phyloP scores from a whole-genome alignment of 176 grass and related monocot genomes.

The Cenchrus fungigraminus region DNA sequence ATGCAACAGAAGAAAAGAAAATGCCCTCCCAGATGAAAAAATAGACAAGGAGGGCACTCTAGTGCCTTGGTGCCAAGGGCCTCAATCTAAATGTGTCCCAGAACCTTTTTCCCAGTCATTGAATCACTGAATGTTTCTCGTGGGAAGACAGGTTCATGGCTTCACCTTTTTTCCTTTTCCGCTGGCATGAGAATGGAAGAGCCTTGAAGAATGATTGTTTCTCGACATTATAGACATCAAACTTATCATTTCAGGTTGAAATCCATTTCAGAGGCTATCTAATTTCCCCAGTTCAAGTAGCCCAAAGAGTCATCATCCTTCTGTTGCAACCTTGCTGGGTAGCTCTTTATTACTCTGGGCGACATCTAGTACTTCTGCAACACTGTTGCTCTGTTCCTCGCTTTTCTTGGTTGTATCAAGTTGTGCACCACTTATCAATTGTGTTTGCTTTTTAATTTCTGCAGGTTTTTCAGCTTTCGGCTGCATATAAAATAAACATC shows the following conservation, averaged over 20 bases:
- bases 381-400: slow-evolving; percentile 22
- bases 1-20: background rate
- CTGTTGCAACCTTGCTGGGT: background rate
- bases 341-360: slow-evolving; percentile 37
- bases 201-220: slow-evolving; percentile 10
- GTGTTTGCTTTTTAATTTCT: slow-evolving; percentile 43
- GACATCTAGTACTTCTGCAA: slow-evolving; percentile 25
- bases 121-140: slow-evolving; percentile 67
- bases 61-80: background rate
- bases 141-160: slow-evolving; percentile 42
- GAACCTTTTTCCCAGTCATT: slow-evolving; percentile 64
- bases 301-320: slow-evolving; percentile 15
- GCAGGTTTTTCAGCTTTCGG: slow-evolving; percentile 39
- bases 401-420: slow-evolving; percentile 28
- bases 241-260: slow-evolving; percentile 34
- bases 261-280: slow-evolving; percentile 21
- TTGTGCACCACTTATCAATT: slow-evolving; percentile 33
- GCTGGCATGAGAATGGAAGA: slow-evolving; percentile 27
- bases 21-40: slow-evolving; percentile 47
- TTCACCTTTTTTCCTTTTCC: slow-evolving; percentile 9
- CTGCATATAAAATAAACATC: slow-evolving; percentile 48
- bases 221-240: background rate
- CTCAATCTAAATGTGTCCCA: slow-evolving; percentile 10
- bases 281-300: slow-evolving; percentile 11
- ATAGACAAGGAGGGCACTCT: slow-evolving; percentile 26